phyloP scores from a whole-genome alignment of 805 yeast genomes.

The Saturnispora kantuleensis region DNA sequence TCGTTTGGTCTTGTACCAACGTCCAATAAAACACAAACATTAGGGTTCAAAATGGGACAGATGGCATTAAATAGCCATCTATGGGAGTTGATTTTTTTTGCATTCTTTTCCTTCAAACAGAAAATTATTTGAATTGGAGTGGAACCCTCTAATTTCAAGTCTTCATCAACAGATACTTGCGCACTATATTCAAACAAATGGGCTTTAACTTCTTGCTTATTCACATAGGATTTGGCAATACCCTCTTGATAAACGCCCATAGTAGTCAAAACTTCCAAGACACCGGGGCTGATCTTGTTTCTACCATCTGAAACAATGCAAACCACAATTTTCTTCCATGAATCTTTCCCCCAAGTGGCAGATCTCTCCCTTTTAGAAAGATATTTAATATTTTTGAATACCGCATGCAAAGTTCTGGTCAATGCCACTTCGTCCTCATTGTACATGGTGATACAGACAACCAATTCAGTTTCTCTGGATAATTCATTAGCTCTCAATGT shows the following conservation, averaged over 20 bases:
- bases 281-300: slow-evolving; percentile 74
- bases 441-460: slow-evolving; percentile 92
- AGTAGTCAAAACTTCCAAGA: slow-evolving; percentile 80
- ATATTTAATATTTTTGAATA: slow-evolving; percentile 86
- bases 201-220: slow-evolving; percentile 83
- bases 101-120: slow-evolving; percentile 85
- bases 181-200: slow-evolving; percentile 95
- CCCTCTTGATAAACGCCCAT: slow-evolving; percentile 97
- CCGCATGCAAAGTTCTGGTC: slow-evolving; percentile 90
- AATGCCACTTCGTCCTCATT: slow-evolving; percentile 87
- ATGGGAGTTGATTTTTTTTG: slow-evolving; percentile 92
- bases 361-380: slow-evolving; percentile 73
- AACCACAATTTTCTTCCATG: slow-evolving; percentile 96
- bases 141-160: slow-evolving; percentile 80
- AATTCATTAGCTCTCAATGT: slow-evolving; percentile 76
- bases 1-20: slow-evolving; percentile 97
- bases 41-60: slow-evolving; percentile 87
- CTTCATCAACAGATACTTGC: slow-evolving; percentile 84
- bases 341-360: slow-evolving; percentile 88
- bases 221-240: slow-evolving; percentile 89
- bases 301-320: slow-evolving; percentile 92
- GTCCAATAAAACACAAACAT: slow-evolving; percentile 79
- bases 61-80: slow-evolving; percentile 96
- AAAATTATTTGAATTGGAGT: slow-evolving; percentile 93
- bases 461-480: slow-evolving; percentile 86